Base-by-base conservation (phyloP, 2,329 filamentous ascomycete genomes). In the Botrytis tulipae region DNA sequence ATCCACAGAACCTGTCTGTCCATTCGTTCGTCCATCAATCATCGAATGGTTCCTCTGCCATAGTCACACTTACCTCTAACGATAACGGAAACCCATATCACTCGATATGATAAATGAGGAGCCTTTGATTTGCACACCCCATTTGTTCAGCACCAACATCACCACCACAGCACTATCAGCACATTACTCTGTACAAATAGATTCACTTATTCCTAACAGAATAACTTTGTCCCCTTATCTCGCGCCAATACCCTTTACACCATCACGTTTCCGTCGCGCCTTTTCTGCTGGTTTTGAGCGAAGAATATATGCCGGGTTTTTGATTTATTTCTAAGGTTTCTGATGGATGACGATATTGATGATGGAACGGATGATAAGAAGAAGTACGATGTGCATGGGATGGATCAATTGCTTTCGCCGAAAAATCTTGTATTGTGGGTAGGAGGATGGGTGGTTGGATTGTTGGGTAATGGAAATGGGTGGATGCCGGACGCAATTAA, bases 391-490 rank as follows among this genome's bases (percentile, higher is more conserved):
- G 48, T 61, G 35, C 22, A 51, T 57, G 54, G n/a, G 37, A 71
- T 65, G 46, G 48, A 46, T 72, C 71, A 60, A 73, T 70, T 73
- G 63, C 60, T 46, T 72, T 59, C 54, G n/a, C 54, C 71, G 29
- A 48, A 70, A 75, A 76, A 67, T 75, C 73, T 75, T 75, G 76
- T 74, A 77, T 73, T 70, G 20, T 25, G 54, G 61, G 67, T 44
- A 60, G 44, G 46, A 29, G 51, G 37, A 71, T 72, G 37, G 48
- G 46, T 29, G 61, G 70, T 48, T 40, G 59, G 59, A 57, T 72
- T 63, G 61, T 67, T 37, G 37, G 61, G 37, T 62, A 54, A 67
- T 46, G 40, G 70, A 66, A 71, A 68, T 76, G 73, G 70, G 48
- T 73, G 75, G 67, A 77, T 51, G 32, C 35, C 59, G 70, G 35